Conservation (phyloP, 1,284 basidiomycete genomes). For the Malassezia restricta region DNA sequence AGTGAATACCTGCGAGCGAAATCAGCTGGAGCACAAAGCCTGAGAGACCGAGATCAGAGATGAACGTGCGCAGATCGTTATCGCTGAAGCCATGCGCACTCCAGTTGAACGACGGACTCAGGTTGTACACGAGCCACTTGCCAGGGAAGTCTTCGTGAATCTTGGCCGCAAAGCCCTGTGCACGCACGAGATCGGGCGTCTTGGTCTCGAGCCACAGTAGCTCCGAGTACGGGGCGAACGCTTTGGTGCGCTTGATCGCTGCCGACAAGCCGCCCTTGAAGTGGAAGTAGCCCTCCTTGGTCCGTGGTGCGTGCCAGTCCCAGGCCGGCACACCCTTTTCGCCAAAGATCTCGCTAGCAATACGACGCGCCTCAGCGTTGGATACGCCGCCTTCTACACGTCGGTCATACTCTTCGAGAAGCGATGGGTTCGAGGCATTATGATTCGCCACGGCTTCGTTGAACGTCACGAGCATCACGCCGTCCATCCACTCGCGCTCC, state of each 20-base stretch:
- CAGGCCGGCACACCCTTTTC: conserved; percentile 56
- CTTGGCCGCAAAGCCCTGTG: conserved; percentile 62
- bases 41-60: conserved; percentile 39
- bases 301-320: conserved; percentile 85
- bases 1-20: conserved; percentile 44
- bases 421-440: conserved; percentile 45
- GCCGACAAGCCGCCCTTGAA: conserved; percentile 71
- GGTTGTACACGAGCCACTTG: conserved; percentile 83
- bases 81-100: conserved; percentile 65
- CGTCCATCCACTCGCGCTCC: conserved; percentile 44
- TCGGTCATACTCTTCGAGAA: conserved; percentile 50
- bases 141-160: conserved; percentile 63
- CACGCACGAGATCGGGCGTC: conserved; percentile 66
- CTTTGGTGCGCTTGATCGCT: conserved; percentile 67
- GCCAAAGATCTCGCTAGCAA: conserved; percentile 63
- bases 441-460: conserved; percentile 58
- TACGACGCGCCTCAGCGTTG: conserved; percentile 59
- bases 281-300: conserved; percentile 82
- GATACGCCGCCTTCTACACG: conserved; percentile 60
- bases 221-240: conserved; percentile 54
- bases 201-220: conserved; percentile 64
- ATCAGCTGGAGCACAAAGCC: conserved; percentile 46
- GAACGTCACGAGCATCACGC: conserved; percentile 56
- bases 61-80: conserved; percentile 47
- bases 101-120: conserved; percentile 92